Evolutionary conservation across 345 rosid genomes (phyloP).

Genomic region (Aethionema arabicum): DNA sequence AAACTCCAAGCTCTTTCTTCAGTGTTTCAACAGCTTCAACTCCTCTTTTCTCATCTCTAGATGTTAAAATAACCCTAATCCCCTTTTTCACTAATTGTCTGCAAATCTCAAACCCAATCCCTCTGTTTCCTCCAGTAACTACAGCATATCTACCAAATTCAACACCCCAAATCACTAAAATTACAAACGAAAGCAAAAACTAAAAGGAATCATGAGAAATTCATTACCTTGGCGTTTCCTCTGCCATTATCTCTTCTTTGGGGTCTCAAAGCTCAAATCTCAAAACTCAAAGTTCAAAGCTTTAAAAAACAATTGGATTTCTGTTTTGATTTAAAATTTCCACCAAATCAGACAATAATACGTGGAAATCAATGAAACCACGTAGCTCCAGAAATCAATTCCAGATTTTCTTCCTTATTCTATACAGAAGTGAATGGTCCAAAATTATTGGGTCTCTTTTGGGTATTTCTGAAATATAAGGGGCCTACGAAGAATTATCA

Average conservation of each 20-base stretch:
- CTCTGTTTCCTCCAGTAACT: conserved; percentile 46
- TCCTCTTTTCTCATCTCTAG: conserved; percentile 40
- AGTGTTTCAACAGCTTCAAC: conserved; percentile 45
- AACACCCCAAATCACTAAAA: neutral
- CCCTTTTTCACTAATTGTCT: conserved; percentile 36
- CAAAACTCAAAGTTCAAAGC: too few species aligned
- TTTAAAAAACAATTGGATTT: neutral
- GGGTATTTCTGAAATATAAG: too few species aligned
- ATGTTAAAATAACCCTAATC: conserved; percentile 29
- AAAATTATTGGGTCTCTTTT: neutral
- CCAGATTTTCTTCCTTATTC: neutral
- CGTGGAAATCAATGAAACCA: conserved; percentile 23
- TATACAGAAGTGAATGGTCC: conserved; percentile 7
- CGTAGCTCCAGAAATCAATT: conserved; percentile 16
- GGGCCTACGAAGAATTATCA: too few species aligned
- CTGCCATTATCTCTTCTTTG: conserved; percentile 20
- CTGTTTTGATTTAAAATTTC: neutral
- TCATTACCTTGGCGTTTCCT: conserved; percentile 16
- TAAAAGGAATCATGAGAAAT: neutral
- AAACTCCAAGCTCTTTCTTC: conserved; percentile 25
- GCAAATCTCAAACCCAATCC: conserved; percentile 39
- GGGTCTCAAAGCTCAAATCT: conserved; percentile 6
- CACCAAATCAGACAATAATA: neutral
- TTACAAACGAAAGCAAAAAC: conserved; percentile 12
- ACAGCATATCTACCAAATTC: conserved; percentile 24